Evolutionary conservation across 2,329 filamentous ascomycete species (phyloP).

Genomic region (Capronia coronata): DNA sequence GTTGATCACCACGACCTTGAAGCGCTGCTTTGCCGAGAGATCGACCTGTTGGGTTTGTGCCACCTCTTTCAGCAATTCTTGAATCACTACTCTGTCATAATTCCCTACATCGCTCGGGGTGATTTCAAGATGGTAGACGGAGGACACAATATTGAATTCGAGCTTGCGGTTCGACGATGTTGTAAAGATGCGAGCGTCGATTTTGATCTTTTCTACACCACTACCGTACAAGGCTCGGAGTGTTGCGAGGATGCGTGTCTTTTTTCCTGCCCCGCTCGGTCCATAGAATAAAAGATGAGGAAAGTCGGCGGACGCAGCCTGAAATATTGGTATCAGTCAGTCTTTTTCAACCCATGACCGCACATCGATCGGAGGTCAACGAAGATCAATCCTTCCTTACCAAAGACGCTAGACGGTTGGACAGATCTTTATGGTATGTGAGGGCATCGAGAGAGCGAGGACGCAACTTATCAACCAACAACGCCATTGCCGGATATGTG

Average conservation of each 20-base stretch:
- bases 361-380: not conserved
- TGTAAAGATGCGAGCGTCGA: constrained; percentile 93
- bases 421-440: constrained; percentile 84
- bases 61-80: constrained; percentile 93
- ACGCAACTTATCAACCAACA: constrained; percentile 60
- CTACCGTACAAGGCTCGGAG: constrained; percentile 91
- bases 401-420: constrained; percentile 75
- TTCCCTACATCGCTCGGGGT: constrained; percentile 94
- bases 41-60: constrained; percentile 99
- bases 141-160: constrained; percentile 98
- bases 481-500: constrained; percentile 45
- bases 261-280: constrained; percentile 93
- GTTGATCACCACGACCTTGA: constrained; percentile 99
- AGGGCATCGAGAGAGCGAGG: constrained; percentile 50
- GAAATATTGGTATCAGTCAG: constrained; percentile 8
- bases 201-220: constrained; percentile 99
- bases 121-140: constrained; percentile 96
- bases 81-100: constrained; percentile 91
- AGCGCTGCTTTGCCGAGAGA: constrained; percentile 76
- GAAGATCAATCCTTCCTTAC: constrained; percentile 35
- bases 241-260: constrained; percentile 92
- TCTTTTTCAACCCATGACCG: constrained; percentile 5
- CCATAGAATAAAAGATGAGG: constrained; percentile 96
- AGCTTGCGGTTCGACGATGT: constrained; percentile 87
- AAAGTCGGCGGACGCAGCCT: constrained; percentile 93